A percentile compares a stretch with the other conserved stretches of the same genome.
Conservation (phyloP, 2,329 filamentous ascomycete species). For the Sarocladium strictum region DNA sequence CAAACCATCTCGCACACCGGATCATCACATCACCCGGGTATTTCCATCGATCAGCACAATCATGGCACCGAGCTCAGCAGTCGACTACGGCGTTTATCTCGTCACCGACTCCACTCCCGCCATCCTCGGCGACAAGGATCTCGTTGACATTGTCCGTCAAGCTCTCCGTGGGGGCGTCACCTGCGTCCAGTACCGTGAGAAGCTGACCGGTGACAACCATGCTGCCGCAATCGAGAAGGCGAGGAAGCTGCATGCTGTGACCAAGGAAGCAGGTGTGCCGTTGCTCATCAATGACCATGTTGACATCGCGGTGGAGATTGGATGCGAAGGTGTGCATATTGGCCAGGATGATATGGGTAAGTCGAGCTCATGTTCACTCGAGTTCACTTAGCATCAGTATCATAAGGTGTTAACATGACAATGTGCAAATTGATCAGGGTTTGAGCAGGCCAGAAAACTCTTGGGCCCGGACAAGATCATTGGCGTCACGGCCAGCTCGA, state of each 20-base stretch:
- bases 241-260: slow-evolving; percentile 64
- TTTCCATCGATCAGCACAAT: not conserved
- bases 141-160: slow-evolving; percentile 67
- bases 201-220: slow-evolving; percentile 61
- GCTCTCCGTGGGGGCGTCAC: slow-evolving; percentile 77
- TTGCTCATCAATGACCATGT: slow-evolving; percentile 90
- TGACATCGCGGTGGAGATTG: slow-evolving; percentile 79
- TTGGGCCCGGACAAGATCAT: slow-evolving; percentile 77
- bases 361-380: too few species aligned
- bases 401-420: too few species aligned
- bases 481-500: slow-evolving; percentile 75
- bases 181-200: slow-evolving; percentile 87
- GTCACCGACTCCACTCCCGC: slow-evolving; percentile 89
- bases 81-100: slow-evolving; percentile 80
- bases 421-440: not conserved
- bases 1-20: not conserved
- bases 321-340: slow-evolving; percentile 87
- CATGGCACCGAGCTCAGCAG: slow-evolving; percentile 30
- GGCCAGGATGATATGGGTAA: slow-evolving; percentile 88
- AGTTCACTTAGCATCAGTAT: too few species aligned
- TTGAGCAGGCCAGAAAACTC: slow-evolving; percentile 55
- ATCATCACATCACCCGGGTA: not conserved
- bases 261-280: slow-evolving; percentile 62
- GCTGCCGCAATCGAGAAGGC: slow-evolving; percentile 65
- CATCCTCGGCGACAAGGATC: slow-evolving; percentile 66